Evolutionary conservation across 805 yeast species (phyloP).

Genomic region (Yarrowia deformans): DNA sequence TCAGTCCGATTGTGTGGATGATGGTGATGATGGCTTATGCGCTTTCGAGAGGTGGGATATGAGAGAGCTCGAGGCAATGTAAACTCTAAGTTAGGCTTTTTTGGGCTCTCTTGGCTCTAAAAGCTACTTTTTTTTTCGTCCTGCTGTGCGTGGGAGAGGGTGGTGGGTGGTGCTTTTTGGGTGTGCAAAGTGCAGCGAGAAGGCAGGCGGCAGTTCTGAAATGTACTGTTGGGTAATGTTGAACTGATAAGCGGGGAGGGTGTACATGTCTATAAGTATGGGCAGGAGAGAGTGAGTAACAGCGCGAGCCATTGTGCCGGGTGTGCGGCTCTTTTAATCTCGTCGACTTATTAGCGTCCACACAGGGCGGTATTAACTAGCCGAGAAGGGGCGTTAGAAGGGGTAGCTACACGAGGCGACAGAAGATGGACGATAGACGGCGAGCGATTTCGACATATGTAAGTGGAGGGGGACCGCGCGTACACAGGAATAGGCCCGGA

Average conservation of each 20-base stretch:
- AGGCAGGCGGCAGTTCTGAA: constrained; percentile 36
- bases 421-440: too few species aligned
- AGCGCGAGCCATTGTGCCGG: neutral
- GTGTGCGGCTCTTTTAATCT: constrained; percentile 24
- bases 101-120: constrained; percentile 21
- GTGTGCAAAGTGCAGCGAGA: constrained; percentile 5
- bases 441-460: neutral
- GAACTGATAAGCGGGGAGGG: constrained; percentile 31
- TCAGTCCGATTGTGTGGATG: constrained; percentile 18
- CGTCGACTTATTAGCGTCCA: neutral
- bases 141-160: too few species aligned
- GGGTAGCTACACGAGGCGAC: neutral
- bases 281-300: too few species aligned
- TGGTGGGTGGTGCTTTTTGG: constrained; percentile 2
- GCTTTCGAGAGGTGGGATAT: neutral
- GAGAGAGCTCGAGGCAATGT: constrained; percentile 27
- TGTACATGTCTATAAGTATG: constrained; percentile 8
- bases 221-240: constrained; percentile 13
- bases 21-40: neutral
- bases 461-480: neutral
- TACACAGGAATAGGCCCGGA: constrained; percentile 14
- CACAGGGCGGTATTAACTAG: neutral
- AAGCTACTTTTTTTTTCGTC: neutral
- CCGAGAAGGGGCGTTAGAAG: constrained; percentile 8
- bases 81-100: constrained; percentile 28